Conservation (phyloP, 495 filamentous ascomycete species). For the Aspergillus hancockii region DNA sequence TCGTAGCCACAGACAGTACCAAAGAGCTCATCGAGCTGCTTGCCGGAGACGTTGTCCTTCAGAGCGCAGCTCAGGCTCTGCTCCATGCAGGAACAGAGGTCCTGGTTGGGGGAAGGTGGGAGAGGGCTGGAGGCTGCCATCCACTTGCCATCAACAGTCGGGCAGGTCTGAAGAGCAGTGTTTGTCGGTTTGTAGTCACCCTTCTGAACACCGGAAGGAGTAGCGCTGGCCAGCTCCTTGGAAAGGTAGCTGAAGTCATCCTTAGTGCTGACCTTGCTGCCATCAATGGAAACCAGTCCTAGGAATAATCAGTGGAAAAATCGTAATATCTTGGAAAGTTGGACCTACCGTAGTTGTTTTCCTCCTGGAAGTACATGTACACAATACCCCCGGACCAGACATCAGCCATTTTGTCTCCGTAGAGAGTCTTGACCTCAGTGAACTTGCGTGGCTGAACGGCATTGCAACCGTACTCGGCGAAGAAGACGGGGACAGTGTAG, state of each 20-base stretch:
- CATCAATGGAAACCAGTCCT: constrained; percentile 66
- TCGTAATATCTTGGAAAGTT: neutral
- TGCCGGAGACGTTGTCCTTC: constrained; percentile 42
- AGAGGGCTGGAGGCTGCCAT: constrained; percentile 59
- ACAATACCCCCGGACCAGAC: constrained; percentile 92
- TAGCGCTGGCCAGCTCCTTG: constrained; percentile 63
- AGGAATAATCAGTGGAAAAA: neutral
- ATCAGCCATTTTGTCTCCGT: constrained; percentile 73
- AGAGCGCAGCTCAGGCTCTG: constrained; percentile 67
- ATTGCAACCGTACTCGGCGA: constrained; percentile 97
- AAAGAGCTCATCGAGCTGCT: constrained; percentile 68
- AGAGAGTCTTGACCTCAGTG: constrained; percentile 78
- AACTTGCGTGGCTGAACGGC: constrained; percentile 71
- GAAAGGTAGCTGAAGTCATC: constrained; percentile 74
- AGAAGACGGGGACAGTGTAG: constrained; percentile 90
- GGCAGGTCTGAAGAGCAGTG: constrained; percentile 67
- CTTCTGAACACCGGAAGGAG: constrained; percentile 61
- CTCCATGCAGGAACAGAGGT: constrained; percentile 84
- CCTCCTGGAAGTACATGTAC: constrained; percentile 93
- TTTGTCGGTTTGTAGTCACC: constrained; percentile 72
- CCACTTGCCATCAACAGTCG: constrained; percentile 63
- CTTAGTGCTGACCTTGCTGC: constrained; percentile 53
- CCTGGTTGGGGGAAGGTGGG: constrained; percentile 77
- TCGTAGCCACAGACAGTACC: constrained; percentile 67
- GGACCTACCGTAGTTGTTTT: constrained; percentile 75